These are phyloP conservation scores for Alloascoidea africana DNA, from an alignment of 805 yeast genomes.

Conservation along the genomic window DNA sequence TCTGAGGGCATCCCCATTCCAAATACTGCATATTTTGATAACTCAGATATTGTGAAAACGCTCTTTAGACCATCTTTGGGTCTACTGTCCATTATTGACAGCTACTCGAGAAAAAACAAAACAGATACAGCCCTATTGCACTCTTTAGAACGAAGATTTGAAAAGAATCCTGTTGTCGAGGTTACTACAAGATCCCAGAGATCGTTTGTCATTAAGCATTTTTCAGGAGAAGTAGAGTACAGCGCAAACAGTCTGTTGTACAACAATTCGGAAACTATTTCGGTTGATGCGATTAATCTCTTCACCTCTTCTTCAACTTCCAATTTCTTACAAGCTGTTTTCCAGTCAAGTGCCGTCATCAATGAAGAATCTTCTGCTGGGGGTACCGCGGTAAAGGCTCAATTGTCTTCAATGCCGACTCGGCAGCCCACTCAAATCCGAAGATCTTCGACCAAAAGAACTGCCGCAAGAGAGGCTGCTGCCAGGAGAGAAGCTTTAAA, in stretches of 20 bases:
- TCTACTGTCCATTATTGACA: slow-evolving; percentile 21
- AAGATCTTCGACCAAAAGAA: slow-evolving; percentile 7
- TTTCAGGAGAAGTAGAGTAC: slow-evolving; percentile 44
- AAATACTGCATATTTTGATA: slow-evolving; percentile 40
- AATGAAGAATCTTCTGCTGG: slow-evolving; percentile 15
- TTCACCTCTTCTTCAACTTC: slow-evolving; percentile 22
- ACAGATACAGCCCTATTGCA: slow-evolving; percentile 17
- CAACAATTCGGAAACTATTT: slow-evolving; percentile 34
- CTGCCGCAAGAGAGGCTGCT: slow-evolving; percentile 8
- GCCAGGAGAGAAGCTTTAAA: too few species aligned
- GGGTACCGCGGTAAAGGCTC: slow-evolving; percentile 19
- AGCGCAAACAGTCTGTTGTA: slow-evolving; percentile 33
- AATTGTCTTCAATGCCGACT: slow-evolving; percentile 22
- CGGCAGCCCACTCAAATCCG: slow-evolving; percentile 21
- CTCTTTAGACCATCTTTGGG: slow-evolving; percentile 26
- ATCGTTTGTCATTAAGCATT: slow-evolving; percentile 38
- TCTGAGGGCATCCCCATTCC: slow-evolving; percentile 30
- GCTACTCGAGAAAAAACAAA: slow-evolving; percentile 20
- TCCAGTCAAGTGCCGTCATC: slow-evolving; percentile 20
- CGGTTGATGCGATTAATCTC: slow-evolving; percentile 23
- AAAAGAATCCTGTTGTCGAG: slow-evolving; percentile 13
- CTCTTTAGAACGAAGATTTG: slow-evolving; percentile 17
- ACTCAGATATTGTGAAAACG: slow-evolving; percentile 37
- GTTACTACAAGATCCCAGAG: slow-evolving; percentile 16
- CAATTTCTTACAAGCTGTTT: slow-evolving; percentile 18